Evolutionary conservation across 1,284 basidiomycete species (phyloP), one percentile per base, ranked within the genome.

Genomic region (Cryptococcus sp.): DNA sequence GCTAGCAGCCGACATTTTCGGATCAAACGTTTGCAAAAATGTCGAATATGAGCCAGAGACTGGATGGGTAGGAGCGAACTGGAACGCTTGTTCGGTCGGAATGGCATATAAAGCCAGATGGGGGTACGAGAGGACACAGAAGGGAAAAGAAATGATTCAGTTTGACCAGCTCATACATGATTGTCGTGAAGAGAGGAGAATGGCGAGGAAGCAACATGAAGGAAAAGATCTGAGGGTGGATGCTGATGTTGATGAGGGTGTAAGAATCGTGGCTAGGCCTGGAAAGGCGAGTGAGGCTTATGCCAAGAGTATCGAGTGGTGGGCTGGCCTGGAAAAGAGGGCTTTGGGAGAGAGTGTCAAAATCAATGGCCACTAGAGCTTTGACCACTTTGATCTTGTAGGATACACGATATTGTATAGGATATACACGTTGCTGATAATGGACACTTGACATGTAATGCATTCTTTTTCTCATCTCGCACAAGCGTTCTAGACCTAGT

Each of bases 1-100:
- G 61, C 74, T 89, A 46, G 83, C 85, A 34, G 86, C 90, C 18
- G 86, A 92, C 70, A 79, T 91, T 9, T 85, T 93, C 52, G 81
- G 80, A 24, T 83, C 88, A 76, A 81, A 82, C 31, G 83, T 86
- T 10, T 88, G 63, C 52, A 72, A 69, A 50, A 58, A 61, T 19
- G 68, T 70, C 19, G 68, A 70, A 46, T 67, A 51, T 49, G 51
- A 63, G 25, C 53, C 48, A 3, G 47, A 42, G n/a, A 49, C 55
- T 1, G 41, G 82, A 10, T 71, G 68, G 61, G 46, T 46, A 2
- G 62, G 66, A 34, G 66, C 64, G 0, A 58, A 66, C 43, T 72
- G 69, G 62, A 73, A 75, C 47, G 63, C 67, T 9, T 75, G 73
- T 52, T 66, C 63, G 0, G 72, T 74, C 10, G 73, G 73, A 14